Conservation (phyloP, 306 rosid species). For the Styphnolobium japonicum region DNA sequence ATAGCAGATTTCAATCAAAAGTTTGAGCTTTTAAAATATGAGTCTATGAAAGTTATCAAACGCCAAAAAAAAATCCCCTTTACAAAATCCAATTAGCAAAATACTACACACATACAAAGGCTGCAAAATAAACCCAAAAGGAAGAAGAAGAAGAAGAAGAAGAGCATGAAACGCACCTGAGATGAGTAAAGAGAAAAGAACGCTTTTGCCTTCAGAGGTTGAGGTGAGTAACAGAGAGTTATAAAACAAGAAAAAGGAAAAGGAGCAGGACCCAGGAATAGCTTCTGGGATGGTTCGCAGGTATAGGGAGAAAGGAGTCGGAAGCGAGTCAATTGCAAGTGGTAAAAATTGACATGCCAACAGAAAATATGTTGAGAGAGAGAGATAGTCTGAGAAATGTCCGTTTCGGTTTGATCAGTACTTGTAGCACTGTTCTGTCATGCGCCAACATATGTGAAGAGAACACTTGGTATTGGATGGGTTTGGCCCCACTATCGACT, state of each 20-base stretch:
- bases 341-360: not conserved
- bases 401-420: not conserved
- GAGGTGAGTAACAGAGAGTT: not conserved
- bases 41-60: not conserved
- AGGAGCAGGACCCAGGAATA: not conserved
- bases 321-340: not conserved
- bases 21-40: not conserved
- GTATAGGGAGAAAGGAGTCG: not conserved
- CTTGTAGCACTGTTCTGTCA: not conserved
- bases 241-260: not conserved
- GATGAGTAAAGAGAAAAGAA: not conserved
- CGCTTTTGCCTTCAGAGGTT: not conserved
- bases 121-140: not conserved
- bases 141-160: not conserved
- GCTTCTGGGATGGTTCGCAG: not conserved
- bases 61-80: not conserved
- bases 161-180: constrained; percentile 28
- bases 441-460: too few relatives aligned
- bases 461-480: too few relatives aligned
- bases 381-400: not conserved
- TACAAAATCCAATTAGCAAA: not conserved
- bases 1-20: not conserved
- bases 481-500: too few relatives aligned
- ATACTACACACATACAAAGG: not conserved
- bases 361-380: not conserved